Evolutionary conservation across 352 stramenopile species (phyloP).

Genomic region (Detonula confervacea): DNA sequence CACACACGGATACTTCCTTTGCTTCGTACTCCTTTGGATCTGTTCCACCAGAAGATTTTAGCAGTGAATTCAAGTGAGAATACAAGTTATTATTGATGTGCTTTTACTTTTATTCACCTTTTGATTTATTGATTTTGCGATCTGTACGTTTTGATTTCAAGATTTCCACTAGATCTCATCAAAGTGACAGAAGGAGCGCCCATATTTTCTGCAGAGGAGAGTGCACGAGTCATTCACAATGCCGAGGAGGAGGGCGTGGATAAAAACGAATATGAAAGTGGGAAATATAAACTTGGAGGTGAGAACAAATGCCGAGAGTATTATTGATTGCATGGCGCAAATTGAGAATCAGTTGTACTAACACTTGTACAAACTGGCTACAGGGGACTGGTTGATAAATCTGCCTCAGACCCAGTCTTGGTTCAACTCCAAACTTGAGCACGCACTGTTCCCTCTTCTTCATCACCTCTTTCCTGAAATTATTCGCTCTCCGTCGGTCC

Average conservation of each 20-base stretch:
- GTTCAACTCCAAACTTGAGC: conserved; percentile 70
- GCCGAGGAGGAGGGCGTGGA: conserved; percentile 65
- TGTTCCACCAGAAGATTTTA: conserved; percentile 79
- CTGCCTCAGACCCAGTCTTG: conserved; percentile 62
- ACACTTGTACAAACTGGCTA: too few species aligned
- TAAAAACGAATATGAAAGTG: conserved; percentile 73
- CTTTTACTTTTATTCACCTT: conserved; percentile 21
- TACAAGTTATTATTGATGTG: neutral
- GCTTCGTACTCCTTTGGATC: conserved; percentile 67
- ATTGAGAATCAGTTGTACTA: too few species aligned
- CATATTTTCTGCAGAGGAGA: conserved; percentile 63
- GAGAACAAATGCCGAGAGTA: conserved; percentile 4
- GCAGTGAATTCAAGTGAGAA: conserved; percentile 52
- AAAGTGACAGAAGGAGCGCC: conserved; percentile 65
- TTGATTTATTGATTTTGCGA: conserved; percentile 12
- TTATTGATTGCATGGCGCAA: too few species aligned
- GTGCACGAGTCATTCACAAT: conserved; percentile 45
- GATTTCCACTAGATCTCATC: conserved; percentile 75
- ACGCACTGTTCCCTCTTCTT: conserved; percentile 64
- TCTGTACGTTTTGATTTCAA: neutral
- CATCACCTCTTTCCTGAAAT: conserved; percentile 74
- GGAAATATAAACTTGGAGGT: conserved; percentile 73
- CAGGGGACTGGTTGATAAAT: conserved; percentile 74
- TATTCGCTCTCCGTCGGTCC: conserved; percentile 58
- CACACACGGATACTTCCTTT: conserved; percentile 44